Evolutionary conservation across 306 rosid genomes (phyloP), one percentile per base, ranked within the genome.

Genomic region (Luffa acutangula): DNA sequence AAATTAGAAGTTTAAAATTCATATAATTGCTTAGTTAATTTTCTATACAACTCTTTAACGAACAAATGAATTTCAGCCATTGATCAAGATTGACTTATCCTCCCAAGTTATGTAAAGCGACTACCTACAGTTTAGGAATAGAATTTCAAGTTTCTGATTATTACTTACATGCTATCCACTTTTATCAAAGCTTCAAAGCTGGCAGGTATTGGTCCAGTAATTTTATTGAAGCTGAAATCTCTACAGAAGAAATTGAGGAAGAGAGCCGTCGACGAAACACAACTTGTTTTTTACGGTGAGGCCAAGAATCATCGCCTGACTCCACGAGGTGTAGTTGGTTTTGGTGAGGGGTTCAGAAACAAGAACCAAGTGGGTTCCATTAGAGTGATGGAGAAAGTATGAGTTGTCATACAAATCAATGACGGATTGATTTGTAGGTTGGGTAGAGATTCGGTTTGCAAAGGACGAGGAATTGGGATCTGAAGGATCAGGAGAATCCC

Each of bases 191-290:
- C 15, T 4, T 4, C 39, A 80, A 77, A 88, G 85, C 9, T 63
- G 9, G 12, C 33, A 9, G 96, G 96, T 80, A 94, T 87, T 67
- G 7, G 76, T 43, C 94, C 98, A 14, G 75, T 87, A 78, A 92
- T 67, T 48, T 85, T 83, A 86, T 94, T 94, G 76, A 86, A 90
- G 87, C 98, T 89, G 67, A 94, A 90, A 80, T 94, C 98, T 85
- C 97, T 94, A 94, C 66, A 81, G 59, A 14, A 31, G 11, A 65
- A 36, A 37, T 65, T 62, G 41, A 46, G 21, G 12, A n/a, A n/a
- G n/a, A n/a, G n/a, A n/a, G n/a, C n/a, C n/a, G n/a, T n/a, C n/a
- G n/a, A n/a, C n/a, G n/a, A n/a, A n/a, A n/a, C n/a, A n/a, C n/a
- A n/a, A n/a, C n/a, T n/a, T n/a, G n/a, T n/a, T n/a, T n/a, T n/a